A percentile compares a stretch with the other conserved stretches of the same genome.
phyloP scores from a whole-genome alignment of 1,139 yeast species.

The Geotrichum cucujoidarum region DNA sequence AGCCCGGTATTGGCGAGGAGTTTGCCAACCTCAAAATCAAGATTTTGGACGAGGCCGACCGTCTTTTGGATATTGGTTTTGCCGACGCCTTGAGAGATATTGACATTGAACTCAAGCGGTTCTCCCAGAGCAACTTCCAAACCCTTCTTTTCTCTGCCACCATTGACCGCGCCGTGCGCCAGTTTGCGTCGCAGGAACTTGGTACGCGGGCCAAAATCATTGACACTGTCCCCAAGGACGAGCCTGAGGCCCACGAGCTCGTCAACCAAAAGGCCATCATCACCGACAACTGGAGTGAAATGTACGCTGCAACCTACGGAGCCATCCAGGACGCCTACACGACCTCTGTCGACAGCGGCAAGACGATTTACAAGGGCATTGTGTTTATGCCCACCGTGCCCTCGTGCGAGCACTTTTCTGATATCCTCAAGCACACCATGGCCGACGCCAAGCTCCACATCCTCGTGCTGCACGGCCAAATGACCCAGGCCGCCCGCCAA shows the following conservation, averaged over 20 bases:
- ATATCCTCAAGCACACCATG: slow-evolving; percentile 31
- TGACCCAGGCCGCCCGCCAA: slow-evolving; percentile 62
- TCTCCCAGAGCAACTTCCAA: slow-evolving; percentile 43
- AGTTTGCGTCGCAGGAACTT: slow-evolving; percentile 61
- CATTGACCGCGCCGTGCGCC: slow-evolving; percentile 59
- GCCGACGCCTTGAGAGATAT: slow-evolving; percentile 57
- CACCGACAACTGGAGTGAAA: slow-evolving; percentile 41
- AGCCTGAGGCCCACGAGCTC: slow-evolving; percentile 71
- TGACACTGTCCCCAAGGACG: slow-evolving; percentile 71
- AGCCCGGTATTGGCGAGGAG: slow-evolving; percentile 42
- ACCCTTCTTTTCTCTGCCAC: slow-evolving; percentile 87
- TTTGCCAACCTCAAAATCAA: slow-evolving; percentile 57
- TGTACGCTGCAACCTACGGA: slow-evolving; percentile 34
- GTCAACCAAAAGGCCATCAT: slow-evolving; percentile 63
- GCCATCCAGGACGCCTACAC: slow-evolving; percentile 28
- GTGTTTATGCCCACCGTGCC: slow-evolving; percentile 77
- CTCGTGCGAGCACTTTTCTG: slow-evolving; percentile 54
- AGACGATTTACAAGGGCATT: slow-evolving; percentile 60
- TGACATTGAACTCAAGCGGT: slow-evolving; percentile 43
- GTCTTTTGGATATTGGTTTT: slow-evolving; percentile 73
- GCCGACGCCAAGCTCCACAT: slow-evolving; percentile 22
- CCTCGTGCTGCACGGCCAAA: slow-evolving; percentile 59
- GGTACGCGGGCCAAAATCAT: slow-evolving; percentile 60
- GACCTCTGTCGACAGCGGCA: slow-evolving; percentile 23
- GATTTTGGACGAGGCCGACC: slow-evolving; percentile 86